Evolutionary conservation across 2,329 filamentous ascomycete species (phyloP).

Genomic region (Scedosporium boydii): DNA sequence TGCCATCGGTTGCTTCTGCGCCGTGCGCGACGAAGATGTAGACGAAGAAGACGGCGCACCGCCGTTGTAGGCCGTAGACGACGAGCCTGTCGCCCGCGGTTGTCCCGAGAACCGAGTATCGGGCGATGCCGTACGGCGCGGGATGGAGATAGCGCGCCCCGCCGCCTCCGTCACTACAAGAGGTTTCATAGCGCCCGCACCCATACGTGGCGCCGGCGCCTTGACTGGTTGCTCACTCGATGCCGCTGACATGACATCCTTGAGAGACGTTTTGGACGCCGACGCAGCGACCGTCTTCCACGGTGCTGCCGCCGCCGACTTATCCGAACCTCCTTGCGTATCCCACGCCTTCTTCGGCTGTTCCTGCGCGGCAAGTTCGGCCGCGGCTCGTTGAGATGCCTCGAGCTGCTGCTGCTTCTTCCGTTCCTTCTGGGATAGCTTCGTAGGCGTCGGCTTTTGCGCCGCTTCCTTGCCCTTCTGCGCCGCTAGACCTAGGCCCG

Average conservation of each 20-base stretch:
- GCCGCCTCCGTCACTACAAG: slow-evolving; percentile 31
- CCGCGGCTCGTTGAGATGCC: slow-evolving; percentile 32
- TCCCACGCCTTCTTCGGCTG: slow-evolving; percentile 36
- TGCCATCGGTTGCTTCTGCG: slow-evolving; percentile 31
- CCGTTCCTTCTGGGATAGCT: slow-evolving; percentile 84
- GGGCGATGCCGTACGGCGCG: slow-evolving; percentile 45
- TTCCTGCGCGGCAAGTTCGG: slow-evolving; percentile 20
- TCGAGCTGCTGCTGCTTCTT: slow-evolving; percentile 72
- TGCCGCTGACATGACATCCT: slow-evolving; percentile 32
- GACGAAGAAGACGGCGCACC: slow-evolving; percentile 15
- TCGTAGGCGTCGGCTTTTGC: slow-evolving; percentile 35
- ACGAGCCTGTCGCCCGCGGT: slow-evolving; percentile 20
- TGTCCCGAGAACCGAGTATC: slow-evolving; percentile 56
- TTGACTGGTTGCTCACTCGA: slow-evolving; percentile 11
- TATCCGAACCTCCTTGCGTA: slow-evolving; percentile 23
- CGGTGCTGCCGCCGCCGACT: slow-evolving; percentile 33
- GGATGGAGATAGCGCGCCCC: slow-evolving; percentile 22
- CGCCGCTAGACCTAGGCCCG: slow-evolving; percentile 42
- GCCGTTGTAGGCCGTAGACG: neutral
- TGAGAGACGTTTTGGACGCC: slow-evolving; percentile 38
- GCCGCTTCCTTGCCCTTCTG: slow-evolving; percentile 30
- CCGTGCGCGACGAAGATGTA: slow-evolving; percentile 17
- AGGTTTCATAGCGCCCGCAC: slow-evolving; percentile 26
- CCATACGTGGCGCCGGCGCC: slow-evolving; percentile 12
- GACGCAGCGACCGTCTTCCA: slow-evolving; percentile 52